Percentiles rank a stretch among this genome's conserved stretches.
These are phyloP conservation scores for Rhamnella rubrinervis DNA, from an alignment of 331 rosid species.

Conservation along the genomic window DNA sequence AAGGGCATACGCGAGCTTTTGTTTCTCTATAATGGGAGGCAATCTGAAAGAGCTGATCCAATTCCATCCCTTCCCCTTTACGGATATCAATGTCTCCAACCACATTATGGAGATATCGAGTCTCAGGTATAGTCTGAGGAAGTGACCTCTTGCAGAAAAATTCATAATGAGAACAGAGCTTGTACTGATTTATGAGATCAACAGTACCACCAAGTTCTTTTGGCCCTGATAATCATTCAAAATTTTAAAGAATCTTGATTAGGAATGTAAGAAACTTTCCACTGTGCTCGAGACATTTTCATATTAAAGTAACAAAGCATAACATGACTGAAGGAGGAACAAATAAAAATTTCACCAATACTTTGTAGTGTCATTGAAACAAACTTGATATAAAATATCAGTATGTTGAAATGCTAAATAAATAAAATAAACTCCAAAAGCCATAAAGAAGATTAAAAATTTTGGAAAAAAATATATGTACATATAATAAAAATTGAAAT, in stretches of 20 bases:
- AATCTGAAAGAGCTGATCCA: conserved; percentile 29
- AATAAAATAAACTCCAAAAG: too few species aligned
- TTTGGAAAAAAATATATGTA: too few species aligned
- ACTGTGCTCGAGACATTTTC: too few species aligned
- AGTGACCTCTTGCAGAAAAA: conserved; percentile 34
- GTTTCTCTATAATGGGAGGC: conserved; percentile 11
- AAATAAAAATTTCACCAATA: too few species aligned
- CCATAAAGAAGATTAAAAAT: too few species aligned
- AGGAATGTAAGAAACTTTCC: not conserved
- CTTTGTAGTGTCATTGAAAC: too few species aligned
- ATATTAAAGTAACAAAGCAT: too few species aligned
- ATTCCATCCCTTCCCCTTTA: conserved; percentile 40
- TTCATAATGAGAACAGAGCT: conserved; percentile 30
- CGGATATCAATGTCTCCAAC: conserved; percentile 38
- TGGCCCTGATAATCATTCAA: conserved; percentile 25
- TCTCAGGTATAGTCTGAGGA: conserved; percentile 33
- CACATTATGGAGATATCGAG: conserved; percentile 34
- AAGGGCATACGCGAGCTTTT: conserved; percentile 12
- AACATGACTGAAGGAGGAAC: too few species aligned
- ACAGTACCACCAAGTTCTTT: conserved; percentile 38
- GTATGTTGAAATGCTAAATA: too few species aligned
- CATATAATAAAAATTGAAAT: too few species aligned
- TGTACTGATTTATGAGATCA: conserved; percentile 32
- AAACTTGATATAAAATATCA: too few species aligned
- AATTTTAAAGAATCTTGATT: conserved; percentile 1